Conservation (phyloP, 495 filamentous ascomycete genomes). For the Penicillium psychrofluorescens region DNA sequence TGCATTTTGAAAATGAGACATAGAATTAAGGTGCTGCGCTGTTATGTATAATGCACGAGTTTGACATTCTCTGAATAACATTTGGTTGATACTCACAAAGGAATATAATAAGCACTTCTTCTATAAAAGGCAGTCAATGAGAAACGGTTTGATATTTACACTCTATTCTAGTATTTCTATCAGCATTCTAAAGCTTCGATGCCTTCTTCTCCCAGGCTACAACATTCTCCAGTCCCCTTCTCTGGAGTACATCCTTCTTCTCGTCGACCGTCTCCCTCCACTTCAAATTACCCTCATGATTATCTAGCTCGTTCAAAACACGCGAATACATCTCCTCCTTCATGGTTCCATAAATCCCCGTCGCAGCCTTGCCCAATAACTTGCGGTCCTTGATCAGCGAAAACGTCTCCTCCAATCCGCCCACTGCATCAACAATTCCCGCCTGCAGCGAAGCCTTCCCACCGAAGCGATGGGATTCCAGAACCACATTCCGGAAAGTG, state of each 20-base stretch:
- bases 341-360: conserved; percentile 57
- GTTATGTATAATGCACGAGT: too few species aligned
- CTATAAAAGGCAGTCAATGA: neutral
- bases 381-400: conserved; percentile 46
- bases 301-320: conserved; percentile 45
- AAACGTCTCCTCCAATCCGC: conserved; percentile 53
- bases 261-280: conserved; percentile 32
- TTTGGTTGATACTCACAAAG: too few species aligned
- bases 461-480: conserved; percentile 61
- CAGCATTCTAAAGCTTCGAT: conserved; percentile 36
- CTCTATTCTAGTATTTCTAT: too few species aligned
- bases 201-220: conserved; percentile 37
- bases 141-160: neutral
- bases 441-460: conserved; percentile 51
- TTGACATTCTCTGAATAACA: too few species aligned
- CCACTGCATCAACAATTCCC: conserved; percentile 62
- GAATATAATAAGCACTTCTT: too few species aligned
- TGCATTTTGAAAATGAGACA: too few species aligned
- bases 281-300: conserved; percentile 35
- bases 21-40: too few species aligned
- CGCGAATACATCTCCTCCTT: conserved; percentile 70
- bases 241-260: conserved; percentile 18
- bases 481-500: conserved; percentile 54
- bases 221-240: conserved; percentile 15
- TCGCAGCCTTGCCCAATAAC: conserved; percentile 50